Evolutionary conservation across 768 basidiomycete genomes (phyloP).

Genomic region (Cubamyces lactineus): DNA sequence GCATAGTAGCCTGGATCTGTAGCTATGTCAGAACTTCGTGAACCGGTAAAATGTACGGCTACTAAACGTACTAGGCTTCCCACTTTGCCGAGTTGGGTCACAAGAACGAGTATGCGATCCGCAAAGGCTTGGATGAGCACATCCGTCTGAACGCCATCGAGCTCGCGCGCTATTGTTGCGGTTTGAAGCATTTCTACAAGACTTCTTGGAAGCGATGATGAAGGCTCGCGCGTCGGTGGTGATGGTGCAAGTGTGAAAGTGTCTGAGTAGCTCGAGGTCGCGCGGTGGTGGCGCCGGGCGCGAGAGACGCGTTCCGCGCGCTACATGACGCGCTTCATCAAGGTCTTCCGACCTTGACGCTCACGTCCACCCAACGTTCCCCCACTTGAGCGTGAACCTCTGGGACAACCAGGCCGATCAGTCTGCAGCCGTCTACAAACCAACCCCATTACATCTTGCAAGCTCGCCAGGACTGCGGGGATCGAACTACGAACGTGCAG

Average conservation of each 20-base stretch:
- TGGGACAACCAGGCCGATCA: too few species aligned
- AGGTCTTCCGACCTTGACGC: too few species aligned
- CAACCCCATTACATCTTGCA: too few species aligned
- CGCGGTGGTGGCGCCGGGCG: not conserved
- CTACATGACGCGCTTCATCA: not conserved
- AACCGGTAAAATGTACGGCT: conserved; percentile 11
- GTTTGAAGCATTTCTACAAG: conserved; percentile 41
- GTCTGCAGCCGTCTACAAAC: too few species aligned
- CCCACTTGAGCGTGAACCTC: too few species aligned
- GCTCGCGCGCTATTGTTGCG: conserved; percentile 51
- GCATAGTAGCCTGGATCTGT: conserved; percentile 82
- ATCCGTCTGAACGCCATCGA: conserved; percentile 68
- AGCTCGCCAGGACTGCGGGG: too few species aligned
- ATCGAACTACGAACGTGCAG: too few species aligned
- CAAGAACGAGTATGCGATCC: conserved; percentile 82
- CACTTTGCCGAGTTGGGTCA: conserved; percentile 91
- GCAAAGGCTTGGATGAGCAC: conserved; percentile 77
- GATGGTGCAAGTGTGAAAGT: not conserved
- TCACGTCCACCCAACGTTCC: too few species aligned
- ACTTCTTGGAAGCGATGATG: conserved; percentile 8
- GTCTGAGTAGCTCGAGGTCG: not conserved
- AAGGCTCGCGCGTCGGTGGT: not conserved
- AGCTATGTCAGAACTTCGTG: conserved; percentile 13
- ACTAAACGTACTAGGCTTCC: conserved; percentile 67
- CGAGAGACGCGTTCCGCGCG: not conserved